A percentile compares a stretch with the other conserved stretches of the same genome.
phyloP scores from a whole-genome alignment of 2,329 filamentous ascomycete species.

The Ophiostoma pallidulum region DNA sequence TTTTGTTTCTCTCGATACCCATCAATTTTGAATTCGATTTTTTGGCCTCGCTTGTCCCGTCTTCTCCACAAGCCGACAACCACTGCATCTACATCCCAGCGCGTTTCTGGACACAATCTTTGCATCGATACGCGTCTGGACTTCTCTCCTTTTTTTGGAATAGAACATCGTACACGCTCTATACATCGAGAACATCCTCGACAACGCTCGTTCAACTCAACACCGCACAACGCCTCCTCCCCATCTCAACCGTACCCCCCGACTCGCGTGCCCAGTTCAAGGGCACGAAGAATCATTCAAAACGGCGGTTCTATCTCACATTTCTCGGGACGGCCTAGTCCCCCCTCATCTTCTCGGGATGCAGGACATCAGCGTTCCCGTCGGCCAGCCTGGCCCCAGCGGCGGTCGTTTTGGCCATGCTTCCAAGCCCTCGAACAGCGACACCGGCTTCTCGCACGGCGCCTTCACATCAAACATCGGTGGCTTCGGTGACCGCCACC shows the following conservation, averaged over 20 bases:
- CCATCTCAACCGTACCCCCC: not conserved
- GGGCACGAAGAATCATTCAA: slow-evolving; percentile 56
- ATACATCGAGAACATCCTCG: not conserved
- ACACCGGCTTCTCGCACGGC: slow-evolving; percentile 86
- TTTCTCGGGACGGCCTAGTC: slow-evolving; percentile 74
- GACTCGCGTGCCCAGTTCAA: slow-evolving; percentile 37
- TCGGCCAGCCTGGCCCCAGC: slow-evolving; percentile 46
- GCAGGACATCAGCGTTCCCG: slow-evolving; percentile 69
- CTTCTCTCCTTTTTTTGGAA: not conserved
- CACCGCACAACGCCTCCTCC: no score
- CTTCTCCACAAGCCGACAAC: no score
- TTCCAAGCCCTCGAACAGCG: slow-evolving; percentile 73
- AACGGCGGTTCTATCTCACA: slow-evolving; percentile 73
- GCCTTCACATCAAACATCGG: slow-evolving; percentile 81
- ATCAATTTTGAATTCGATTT: slow-evolving; percentile 7
- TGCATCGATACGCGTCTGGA: not conserved
- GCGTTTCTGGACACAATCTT: not conserved
- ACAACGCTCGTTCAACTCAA: not conserved
- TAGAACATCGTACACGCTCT: not conserved
- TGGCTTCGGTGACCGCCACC: slow-evolving; percentile 79
- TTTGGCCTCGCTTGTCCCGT: no score
- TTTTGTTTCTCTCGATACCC: slow-evolving; percentile 13
- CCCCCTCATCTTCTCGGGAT: slow-evolving; percentile 81
- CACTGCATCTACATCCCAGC: no score
- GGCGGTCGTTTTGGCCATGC: slow-evolving; percentile 59